A percentile compares a stretch with the other conserved stretches of the same genome.
These are phyloP conservation scores for Penicillium paxilli DNA, from an alignment of 495 filamentous ascomycete genomes.

Conservation along the genomic window DNA sequence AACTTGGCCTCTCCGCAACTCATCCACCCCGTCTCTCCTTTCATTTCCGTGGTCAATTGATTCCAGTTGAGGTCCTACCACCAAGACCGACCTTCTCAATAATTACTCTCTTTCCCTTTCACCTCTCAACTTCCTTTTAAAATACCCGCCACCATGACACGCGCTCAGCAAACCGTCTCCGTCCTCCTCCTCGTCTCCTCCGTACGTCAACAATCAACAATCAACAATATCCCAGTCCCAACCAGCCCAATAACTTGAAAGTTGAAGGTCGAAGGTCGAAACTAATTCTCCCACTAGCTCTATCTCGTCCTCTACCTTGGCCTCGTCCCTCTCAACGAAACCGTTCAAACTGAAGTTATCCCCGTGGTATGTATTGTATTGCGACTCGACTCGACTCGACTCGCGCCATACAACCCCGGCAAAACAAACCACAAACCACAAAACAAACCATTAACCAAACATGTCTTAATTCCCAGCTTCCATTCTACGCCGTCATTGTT, in stretches of 20 bases:
- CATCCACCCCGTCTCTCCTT: conserved; percentile 18
- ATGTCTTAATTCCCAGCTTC: conserved; percentile 57
- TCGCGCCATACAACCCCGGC: background rate
- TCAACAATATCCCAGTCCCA: background rate
- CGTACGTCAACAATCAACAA: conserved; percentile 63
- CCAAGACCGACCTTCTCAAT: too few species aligned
- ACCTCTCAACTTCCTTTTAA: background rate
- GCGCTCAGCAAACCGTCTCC: conserved; percentile 90
- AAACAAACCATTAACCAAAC: background rate
- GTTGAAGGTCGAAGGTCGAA: too few species aligned
- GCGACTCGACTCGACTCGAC: background rate
- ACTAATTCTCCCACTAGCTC: conserved; percentile 54
- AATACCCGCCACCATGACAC: conserved; percentile 68
- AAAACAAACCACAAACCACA: background rate
- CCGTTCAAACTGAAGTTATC: conserved; percentile 54
- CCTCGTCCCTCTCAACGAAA: conserved; percentile 77
- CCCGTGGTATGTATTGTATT: conserved; percentile 45
- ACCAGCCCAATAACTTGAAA: background rate
- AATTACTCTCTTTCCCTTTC: conserved; percentile 3
- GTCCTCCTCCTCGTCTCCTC: conserved; percentile 83
- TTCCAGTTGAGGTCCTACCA: background rate
- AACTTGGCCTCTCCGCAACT: conserved; percentile 17
- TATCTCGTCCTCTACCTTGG: conserved; percentile 86
- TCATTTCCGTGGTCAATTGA: conserved; percentile 16
- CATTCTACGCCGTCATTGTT: conserved; percentile 87